Evolutionary conservation across 768 basidiomycete genomes (phyloP).

Genomic region (Serpula lacrymans): DNA sequence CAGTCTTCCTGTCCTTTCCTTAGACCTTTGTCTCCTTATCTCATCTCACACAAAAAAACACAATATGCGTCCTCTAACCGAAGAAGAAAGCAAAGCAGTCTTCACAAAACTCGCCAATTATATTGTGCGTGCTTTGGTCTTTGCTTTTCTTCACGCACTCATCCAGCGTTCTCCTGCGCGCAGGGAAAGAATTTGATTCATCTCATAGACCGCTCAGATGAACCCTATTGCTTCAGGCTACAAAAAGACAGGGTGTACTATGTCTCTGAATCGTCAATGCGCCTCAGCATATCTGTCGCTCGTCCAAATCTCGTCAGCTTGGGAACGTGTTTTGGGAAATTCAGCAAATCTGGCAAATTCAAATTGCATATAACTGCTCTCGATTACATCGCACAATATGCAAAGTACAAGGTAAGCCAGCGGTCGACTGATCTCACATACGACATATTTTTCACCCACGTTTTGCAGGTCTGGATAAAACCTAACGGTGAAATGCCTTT

Average conservation of each 20-base stretch:
- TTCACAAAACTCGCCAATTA: constrained; percentile 98
- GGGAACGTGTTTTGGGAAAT: constrained; percentile 97
- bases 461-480: constrained; percentile 91
- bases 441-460: neutral
- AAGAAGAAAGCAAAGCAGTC: constrained; percentile 94
- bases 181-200: constrained; percentile 97
- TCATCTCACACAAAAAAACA: constrained; percentile 10
- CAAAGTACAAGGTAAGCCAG: constrained; percentile 95
- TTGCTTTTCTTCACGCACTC: neutral
- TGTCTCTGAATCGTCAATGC: constrained; percentile 93
- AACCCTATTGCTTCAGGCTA: constrained; percentile 92
- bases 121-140: constrained; percentile 52
- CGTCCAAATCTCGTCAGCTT: constrained; percentile 88
- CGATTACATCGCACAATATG: constrained; percentile 92
- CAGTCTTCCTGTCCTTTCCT: constrained; percentile 11
- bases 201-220: constrained; percentile 91
- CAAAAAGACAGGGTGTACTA: constrained; percentile 96
- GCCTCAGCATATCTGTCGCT: constrained; percentile 87
- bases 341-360: constrained; percentile 96
- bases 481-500: constrained; percentile 99
- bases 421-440: neutral
- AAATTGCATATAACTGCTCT: constrained; percentile 93
- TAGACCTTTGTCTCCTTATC: constrained; percentile 10
- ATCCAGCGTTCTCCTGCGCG: neutral
- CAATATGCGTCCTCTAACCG: constrained; percentile 90